Conservation (phyloP, 139 green algal species). For the Chlorella sp. region DNA sequence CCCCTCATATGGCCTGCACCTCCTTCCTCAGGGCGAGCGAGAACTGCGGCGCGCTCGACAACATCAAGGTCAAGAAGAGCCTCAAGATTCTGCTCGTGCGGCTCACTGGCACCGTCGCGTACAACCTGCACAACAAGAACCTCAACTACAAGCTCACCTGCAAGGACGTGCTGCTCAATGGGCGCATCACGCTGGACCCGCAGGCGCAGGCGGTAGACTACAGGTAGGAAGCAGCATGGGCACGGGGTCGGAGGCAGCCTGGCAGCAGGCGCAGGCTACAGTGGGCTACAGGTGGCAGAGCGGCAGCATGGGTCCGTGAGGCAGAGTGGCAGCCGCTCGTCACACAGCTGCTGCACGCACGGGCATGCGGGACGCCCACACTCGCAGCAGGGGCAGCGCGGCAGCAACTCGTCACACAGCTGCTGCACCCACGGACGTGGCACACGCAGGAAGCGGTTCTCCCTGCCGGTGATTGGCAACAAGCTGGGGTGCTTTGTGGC, state of each 20-base stretch:
- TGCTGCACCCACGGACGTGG: no score
- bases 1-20: not conserved
- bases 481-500: conserved; percentile 9
- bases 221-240: no score
- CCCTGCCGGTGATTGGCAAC: conserved; percentile 2
- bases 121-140: conserved; percentile 2
- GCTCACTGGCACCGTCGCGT: not conserved
- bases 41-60: conserved; percentile 1
- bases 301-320: no score
- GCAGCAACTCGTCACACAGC: no score
- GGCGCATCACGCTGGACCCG: conserved; percentile 5
- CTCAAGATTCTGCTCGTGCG: conserved; percentile 1
- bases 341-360: no score
- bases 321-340: no score
- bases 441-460: conserved; percentile 3
- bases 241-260: no score
- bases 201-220: conserved; percentile 10
- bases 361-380: no score
- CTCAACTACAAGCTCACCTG: conserved; percentile 5
- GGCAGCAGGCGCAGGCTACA: no score
- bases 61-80: conserved; percentile 15
- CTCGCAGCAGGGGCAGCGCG: no score
- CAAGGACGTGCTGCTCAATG: conserved; percentile 17
- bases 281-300: no score
- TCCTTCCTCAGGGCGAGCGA: not conserved